Base-by-base conservation (phyloP, 352 stramenopile species). In the Bremia lactucae region DNA sequence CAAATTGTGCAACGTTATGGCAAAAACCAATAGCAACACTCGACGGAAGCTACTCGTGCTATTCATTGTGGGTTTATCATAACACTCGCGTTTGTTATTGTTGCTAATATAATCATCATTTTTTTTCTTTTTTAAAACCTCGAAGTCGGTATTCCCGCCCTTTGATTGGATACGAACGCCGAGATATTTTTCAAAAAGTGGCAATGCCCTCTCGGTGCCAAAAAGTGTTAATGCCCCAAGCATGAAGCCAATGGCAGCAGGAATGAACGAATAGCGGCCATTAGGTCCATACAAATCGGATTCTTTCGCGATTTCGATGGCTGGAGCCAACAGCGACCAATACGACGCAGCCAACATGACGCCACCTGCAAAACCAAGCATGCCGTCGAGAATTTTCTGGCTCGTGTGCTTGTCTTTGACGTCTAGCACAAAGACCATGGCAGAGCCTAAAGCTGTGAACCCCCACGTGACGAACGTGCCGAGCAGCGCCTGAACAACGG, bases 261-360 rank as follows among this genome's bases (percentile, higher is more conserved):
- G 83, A 0, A 95, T 36, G 22, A 91, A 95, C 6, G 81, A 69
- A 65, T 72, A 91, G 15, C 64, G 71, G 7, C 78, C 75, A 18
- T 84, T 46, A 1, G 72, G 66, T 0, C 77, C 75, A 56, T 91
- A 88, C n/a, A 84, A 49, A 21, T 72, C 72, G 16, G 73, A 86
- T 37, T 92, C 71, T 35, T 80, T 62, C 0, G 83, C 77, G 35
- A 93, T 93, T 46, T 95, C 85, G 31, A 95, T 87, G 15, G 82
- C 65, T 2, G 82, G 82, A 8, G 79, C 83, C 23, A 95, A 50
- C 29, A 95, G 56, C 36, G 79, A 94, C 82, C 82, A 94, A 52
- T 94, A 95, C 6, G 77, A 91, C 18, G 85, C 85, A 6, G 85
- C 84, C 7, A 95, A 64, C 85, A 95, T 95, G 14, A 95, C 82